Evolutionary conservation across 306 rosid species (phyloP), one percentile per base, ranked within the genome.

Genomic region (Casuarina equisetifolia): DNA sequence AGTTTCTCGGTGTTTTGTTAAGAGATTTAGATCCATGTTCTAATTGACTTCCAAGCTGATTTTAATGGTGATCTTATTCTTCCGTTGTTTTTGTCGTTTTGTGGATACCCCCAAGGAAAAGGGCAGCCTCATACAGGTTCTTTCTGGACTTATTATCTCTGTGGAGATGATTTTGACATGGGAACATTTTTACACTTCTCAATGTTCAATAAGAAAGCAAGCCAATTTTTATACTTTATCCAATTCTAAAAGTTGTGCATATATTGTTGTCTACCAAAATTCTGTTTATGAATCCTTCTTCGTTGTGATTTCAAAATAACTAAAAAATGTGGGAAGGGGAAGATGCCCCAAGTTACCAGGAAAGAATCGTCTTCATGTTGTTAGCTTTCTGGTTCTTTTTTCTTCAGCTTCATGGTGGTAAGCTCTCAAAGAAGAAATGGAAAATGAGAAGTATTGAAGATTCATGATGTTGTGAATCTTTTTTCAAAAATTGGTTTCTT

Each of bases 21-120:
- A 19, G 39, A 38, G 40, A 45, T 50, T 20, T 25, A 25, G 32
- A 25, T 25, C 32, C 32, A 25, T 25, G 32, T 25, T 25, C 32
- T 25, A 25, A 25, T 25, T 25, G 58, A 51, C 9, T 73, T 32
- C 62, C 69, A 67, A 67, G 46, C 58, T 52, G 43, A 2, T 53
- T 79, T 40, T 67, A 40, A n/a, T 9, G 36, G 40, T 42, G 11
- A 67, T 8, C 46, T 67, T 67, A 43, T 42, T 42, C 35, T 8
- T 74, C 78, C 50, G 83, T 32, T 81, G 39, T 59, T 81, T 55
- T 55, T 79, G 12, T 63, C 78, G 63, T 82, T 83, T 78, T 87
- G 91, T 94, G 92, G 99, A 92, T 95, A 83, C 99, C 97, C 19
- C 99, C 99, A 6, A 89, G 99, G 86, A 91, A 79, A 90, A 92